Base-by-base conservation (phyloP, 805 yeast genomes). In the Lipomyces chichibuensis region DNA sequence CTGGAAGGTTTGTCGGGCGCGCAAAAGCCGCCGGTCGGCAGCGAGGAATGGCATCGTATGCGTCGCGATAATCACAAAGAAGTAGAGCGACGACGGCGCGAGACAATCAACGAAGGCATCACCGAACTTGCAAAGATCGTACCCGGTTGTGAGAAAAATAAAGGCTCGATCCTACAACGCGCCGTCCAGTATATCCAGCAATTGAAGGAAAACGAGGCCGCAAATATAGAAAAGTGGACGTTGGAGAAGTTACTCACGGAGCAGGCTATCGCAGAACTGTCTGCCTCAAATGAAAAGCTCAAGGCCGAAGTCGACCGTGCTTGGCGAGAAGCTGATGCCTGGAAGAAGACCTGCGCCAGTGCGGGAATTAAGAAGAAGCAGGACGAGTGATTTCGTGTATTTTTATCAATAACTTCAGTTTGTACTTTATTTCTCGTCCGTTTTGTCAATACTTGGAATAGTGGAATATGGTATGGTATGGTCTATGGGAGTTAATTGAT, bases 11-110 rank as follows among this genome's bases (percentile, higher is more conserved):
- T 33, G 43, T 33, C 59, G 9, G 33, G 33, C 32, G 25, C n/a
- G 4, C 58, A 5, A 13, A 88, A 87, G 77, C 91, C 93, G 2
- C 75, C 80, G 11, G 89, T 88, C 57, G 95, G 95, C n/a, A 79
- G 89, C 37, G 91, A 88, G 57, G 96, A 90, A 77, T 90, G 95
- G 94, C 92, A 89, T 75, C 84, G 84, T 68, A 86, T 87, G 76
- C 87, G 97, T 74, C 88, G 90, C 74, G 91, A 91, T 74, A 93
- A 92, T 78, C 99, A 95, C 81, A 93, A 92, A 79, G 97, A 93
- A 79, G 98, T 93, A 27, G 98, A 93, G 80, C 85, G 97, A 76
- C 87, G 97, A 73, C 86, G 98, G 78, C 86, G 98, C 75, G 97
- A 92, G 76, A 85, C 88, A 58, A 93, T 93, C 76, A 93, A 92